A percentile compares a stretch with the other conserved stretches of the same genome.
phyloP scores from a whole-genome alignment of 169 alveolate genomes.

The Plasmodium falciparum region DNA sequence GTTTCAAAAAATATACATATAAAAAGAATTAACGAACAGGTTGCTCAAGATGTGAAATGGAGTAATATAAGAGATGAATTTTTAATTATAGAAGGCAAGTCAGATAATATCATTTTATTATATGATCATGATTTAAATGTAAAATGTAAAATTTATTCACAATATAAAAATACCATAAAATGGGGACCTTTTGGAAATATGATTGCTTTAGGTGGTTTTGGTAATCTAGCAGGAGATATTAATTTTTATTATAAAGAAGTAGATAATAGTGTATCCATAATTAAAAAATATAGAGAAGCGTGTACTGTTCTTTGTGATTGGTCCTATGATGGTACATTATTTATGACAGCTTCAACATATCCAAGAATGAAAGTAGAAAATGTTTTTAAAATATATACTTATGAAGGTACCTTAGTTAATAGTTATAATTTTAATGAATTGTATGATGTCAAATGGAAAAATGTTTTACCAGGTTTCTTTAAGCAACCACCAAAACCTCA shows the following conservation, averaged over 20 bases:
- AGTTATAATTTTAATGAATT: conserved; percentile 42
- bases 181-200: conserved; percentile 86
- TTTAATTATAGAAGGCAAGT: conserved; percentile 84
- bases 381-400: conserved; percentile 80
- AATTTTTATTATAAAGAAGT: conserved; percentile 79
- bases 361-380: conserved; percentile 89
- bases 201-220: conserved; percentile 87
- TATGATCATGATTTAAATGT: conserved; percentile 77
- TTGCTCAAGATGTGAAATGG: conserved; percentile 87
- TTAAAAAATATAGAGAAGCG: conserved; percentile 80
- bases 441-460: conserved; percentile 66
- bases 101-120: conserved; percentile 81
- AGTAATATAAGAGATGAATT: conserved; percentile 80
- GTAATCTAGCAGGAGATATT: conserved; percentile 86
- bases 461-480: conserved; percentile 11
- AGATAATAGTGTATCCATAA: conserved; percentile 75
- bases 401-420: conserved; percentile 81
- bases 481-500: conserved; percentile 43
- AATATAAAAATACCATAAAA: conserved; percentile 83
- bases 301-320: conserved; percentile 87
- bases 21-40: conserved; percentile 75
- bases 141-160: conserved; percentile 77
- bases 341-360: conserved; percentile 86
- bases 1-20: conserved; percentile 18
- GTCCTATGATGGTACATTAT: conserved; percentile 83